phyloP scores from a whole-genome alignment of 352 stramenopile species.

The Thalassiosira livingstoniorum region DNA sequence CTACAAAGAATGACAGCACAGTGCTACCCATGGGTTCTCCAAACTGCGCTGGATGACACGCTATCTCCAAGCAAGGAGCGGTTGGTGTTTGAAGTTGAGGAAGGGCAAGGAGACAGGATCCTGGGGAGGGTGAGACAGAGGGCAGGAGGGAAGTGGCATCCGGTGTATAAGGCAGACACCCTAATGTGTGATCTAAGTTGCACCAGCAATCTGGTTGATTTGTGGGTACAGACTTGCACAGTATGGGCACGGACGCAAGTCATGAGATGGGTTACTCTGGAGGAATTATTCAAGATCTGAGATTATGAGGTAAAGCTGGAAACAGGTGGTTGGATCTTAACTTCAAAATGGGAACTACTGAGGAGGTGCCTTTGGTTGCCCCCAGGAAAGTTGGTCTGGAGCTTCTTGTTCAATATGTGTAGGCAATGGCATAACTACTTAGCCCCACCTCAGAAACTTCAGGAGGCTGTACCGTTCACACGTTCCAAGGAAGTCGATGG shows the following conservation, averaged over 20 bases:
- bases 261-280: neutral
- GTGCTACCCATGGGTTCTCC: neutral
- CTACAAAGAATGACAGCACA: neutral
- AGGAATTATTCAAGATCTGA: neutral
- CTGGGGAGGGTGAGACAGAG: neutral
- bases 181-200: neutral
- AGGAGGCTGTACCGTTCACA: neutral
- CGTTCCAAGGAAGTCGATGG: neutral
- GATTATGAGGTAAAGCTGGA: neutral
- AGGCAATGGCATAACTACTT: neutral
- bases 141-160: neutral
- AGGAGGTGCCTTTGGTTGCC: neutral
- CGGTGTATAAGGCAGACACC: neutral
- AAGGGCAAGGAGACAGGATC: neutral
- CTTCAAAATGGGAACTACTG: too few species aligned
- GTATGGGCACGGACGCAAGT: neutral
- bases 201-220: neutral
- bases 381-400: constrained; percentile 37
- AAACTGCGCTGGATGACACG: constrained; percentile 21
- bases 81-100: constrained; percentile 3
- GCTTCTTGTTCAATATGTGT: neutral
- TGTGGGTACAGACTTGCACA: neutral
- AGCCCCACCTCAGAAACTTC: neutral
- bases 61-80: neutral
- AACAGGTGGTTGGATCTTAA: too few species aligned